A percentile compares a stretch with the other conserved stretches of the same genome.
These are phyloP conservation scores for Cotoneaster glaucophyllus DNA, from an alignment of 306 rosid genomes.

Conservation along the genomic window DNA sequence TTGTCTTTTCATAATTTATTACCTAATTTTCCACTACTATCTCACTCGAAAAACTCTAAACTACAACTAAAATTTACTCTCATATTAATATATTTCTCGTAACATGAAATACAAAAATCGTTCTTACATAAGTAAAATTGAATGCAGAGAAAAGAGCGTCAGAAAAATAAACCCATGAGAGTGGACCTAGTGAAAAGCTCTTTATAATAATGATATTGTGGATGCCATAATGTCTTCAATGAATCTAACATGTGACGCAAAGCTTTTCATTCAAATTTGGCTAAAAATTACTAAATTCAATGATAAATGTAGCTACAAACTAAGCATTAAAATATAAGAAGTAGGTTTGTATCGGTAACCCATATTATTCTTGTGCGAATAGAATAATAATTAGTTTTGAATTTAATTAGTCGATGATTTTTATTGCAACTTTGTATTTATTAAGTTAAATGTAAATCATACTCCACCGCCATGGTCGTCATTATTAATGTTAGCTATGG, in stretches of 20 bases:
- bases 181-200: background rate
- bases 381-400: background rate
- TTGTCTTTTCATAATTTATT: background rate
- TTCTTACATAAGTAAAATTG: background rate
- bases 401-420: background rate
- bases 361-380: background rate
- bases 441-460: background rate
- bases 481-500: slow-evolving; percentile 9
- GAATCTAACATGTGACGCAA: background rate
- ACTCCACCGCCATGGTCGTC: background rate
- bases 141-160: background rate
- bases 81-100: no score
- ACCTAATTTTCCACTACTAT: background rate
- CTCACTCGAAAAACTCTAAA: background rate
- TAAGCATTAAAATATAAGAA: background rate
- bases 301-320: background rate
- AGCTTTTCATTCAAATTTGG: background rate
- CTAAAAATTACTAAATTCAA: background rate
- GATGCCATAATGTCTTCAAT: background rate
- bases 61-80: background rate
- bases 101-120: no score
- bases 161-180: background rate
- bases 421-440: background rate
- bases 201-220: background rate
- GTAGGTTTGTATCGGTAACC: slow-evolving; percentile 8